Evolutionary conservation across 2,329 filamentous ascomycete species (phyloP).

Genomic region (Paecilomyces sp.): DNA sequence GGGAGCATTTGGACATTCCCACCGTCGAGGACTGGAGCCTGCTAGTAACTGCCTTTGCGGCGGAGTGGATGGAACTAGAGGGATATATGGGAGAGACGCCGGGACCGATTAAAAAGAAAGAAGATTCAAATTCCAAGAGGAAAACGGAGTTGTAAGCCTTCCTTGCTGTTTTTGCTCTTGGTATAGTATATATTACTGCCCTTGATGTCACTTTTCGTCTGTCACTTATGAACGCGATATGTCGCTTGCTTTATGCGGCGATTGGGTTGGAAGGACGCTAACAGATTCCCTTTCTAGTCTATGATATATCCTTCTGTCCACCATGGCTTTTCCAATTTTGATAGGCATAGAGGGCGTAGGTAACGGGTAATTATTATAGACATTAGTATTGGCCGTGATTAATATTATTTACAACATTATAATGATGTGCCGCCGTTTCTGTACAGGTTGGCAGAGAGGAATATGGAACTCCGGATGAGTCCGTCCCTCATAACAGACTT

Average conservation of each 20-base stretch:
- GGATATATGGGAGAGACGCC: constrained; percentile 35
- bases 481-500: constrained; percentile 18
- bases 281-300: neutral
- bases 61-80: constrained; percentile 87
- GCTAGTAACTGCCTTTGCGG: constrained; percentile 74
- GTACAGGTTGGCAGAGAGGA: neutral
- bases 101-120: constrained; percentile 4
- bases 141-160: constrained; percentile 37
- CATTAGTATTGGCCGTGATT: neutral
- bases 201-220: neutral
- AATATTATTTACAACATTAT: neutral
- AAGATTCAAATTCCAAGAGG: constrained; percentile 1
- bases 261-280: neutral
- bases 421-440: neutral
- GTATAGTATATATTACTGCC: neutral
- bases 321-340: neutral
- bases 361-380: neutral
- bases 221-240: neutral
- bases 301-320: neutral
- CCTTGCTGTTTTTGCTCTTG: neutral
- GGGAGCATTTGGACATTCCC: constrained; percentile 69
- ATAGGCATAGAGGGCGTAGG: neutral
- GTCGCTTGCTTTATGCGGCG: neutral
- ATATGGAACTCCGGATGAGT: neutral
- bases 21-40: constrained; percentile 83